A percentile compares a stretch with the other conserved stretches of the same genome.
Conservation (phyloP, 148 eudicot genomes). For the Fagopyrum homotropicum region DNA sequence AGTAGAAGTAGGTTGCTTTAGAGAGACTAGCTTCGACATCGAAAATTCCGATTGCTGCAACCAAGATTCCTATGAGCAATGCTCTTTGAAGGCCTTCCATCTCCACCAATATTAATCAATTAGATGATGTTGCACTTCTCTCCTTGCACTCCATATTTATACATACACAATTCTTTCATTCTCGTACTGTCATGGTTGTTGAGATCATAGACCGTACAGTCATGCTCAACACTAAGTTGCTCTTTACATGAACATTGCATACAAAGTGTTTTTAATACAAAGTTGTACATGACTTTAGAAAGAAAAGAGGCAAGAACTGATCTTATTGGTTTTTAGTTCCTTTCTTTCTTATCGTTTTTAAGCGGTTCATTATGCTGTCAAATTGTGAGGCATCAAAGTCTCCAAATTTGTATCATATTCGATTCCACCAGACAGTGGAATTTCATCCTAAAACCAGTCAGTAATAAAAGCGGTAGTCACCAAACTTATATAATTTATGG, state of each 20-base stretch:
- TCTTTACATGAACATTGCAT: neutral
- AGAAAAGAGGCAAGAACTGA: neutral
- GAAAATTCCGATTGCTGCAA: neutral
- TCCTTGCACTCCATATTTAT: neutral
- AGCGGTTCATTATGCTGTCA: neutral
- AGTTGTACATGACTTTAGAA: conserved; percentile 8
- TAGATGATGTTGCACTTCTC: neutral
- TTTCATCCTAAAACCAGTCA: too few species aligned
- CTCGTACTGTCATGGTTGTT: neutral
- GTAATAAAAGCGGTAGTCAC: too few species aligned
- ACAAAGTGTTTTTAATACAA: neutral
- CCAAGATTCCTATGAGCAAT: conserved; percentile 1
- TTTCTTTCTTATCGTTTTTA: neutral
- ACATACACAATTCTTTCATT: too few species aligned
- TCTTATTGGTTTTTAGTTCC: neutral
- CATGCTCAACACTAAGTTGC: neutral
- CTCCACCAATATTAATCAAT: neutral
- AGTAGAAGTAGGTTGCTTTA: conserved; percentile 14
- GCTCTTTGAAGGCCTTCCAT: neutral
- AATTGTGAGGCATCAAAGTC: neutral
- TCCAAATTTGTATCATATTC: neutral
- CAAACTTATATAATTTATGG: too few species aligned
- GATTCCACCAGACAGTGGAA: too few species aligned
- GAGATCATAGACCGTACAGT: neutral
- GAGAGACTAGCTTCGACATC: conserved; percentile 9